Evolutionary conservation across 2,329 filamentous ascomycete species (phyloP).

Genomic region (Hansfordia pulvinata): DNA sequence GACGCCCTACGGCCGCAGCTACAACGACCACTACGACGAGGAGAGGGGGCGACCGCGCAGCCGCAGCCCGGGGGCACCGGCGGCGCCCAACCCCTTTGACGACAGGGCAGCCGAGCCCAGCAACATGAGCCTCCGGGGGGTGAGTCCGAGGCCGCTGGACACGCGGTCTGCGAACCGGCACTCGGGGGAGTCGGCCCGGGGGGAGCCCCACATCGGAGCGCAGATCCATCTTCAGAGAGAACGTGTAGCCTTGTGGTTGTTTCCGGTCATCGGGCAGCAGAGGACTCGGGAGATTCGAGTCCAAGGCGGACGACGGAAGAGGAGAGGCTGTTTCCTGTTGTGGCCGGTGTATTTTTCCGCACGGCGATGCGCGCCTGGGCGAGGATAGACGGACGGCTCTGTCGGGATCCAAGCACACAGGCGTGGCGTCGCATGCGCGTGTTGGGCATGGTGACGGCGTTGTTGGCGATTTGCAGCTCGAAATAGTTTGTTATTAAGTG

Average conservation of each 20-base stretch:
- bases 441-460: no score
- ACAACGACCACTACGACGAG: constrained; percentile 8
- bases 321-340: no score
- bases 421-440: no score
- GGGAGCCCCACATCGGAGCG: constrained; percentile 1
- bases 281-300: no score
- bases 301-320: no score
- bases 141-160: constrained; percentile 64
- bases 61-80: constrained; percentile 19
- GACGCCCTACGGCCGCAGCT: constrained; percentile 23
- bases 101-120: constrained; percentile 49
- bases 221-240: constrained; percentile 1
- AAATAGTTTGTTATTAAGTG: no score
- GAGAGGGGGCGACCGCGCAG: constrained; percentile 28
- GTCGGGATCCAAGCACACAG: no score
- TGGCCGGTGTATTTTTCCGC: no score
- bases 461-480: no score
- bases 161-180: constrained; percentile 18
- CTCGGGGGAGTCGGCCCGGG: background rate
- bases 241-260: constrained; percentile 8
- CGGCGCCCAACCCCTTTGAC: constrained; percentile 53
- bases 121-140: constrained; percentile 49
- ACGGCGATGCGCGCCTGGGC: no score
- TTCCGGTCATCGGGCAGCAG: no score
- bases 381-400: no score